These are phyloP conservation scores for Boletellus ananiceps DNA, from an alignment of 768 basidiomycete species.

Conservation along the genomic window DNA sequence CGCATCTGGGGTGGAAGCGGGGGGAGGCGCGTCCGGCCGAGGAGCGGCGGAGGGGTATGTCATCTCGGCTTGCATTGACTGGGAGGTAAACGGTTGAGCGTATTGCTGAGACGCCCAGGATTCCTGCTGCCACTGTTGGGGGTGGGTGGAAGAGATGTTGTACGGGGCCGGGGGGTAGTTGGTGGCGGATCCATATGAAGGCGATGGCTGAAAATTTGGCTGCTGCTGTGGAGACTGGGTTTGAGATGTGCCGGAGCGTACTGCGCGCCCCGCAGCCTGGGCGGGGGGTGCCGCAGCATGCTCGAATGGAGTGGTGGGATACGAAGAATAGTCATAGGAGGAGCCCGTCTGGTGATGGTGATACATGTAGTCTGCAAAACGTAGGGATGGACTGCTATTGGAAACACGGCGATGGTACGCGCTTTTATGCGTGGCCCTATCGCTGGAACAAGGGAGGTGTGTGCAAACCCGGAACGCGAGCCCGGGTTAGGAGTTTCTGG, in stretches of 20 bases:
- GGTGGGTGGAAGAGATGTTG: constrained; percentile 25
- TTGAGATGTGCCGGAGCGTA: constrained; percentile 30
- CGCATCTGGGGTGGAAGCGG: constrained; percentile 29
- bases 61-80: constrained; percentile 32
- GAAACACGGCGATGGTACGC: constrained; percentile 17
- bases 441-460: constrained; percentile 23
- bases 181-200: constrained; percentile 28
- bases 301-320: constrained; percentile 31
- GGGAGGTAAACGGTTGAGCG: constrained; percentile 30
- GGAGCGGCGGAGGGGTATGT: constrained; percentile 32
- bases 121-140: constrained; percentile 41
- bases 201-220: constrained; percentile 21
- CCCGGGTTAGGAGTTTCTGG: constrained; percentile 28
- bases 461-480: constrained; percentile 28
- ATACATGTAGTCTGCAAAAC: constrained; percentile 53
- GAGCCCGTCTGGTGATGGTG: constrained; percentile 41
- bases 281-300: constrained; percentile 21
- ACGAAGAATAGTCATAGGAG: constrained; percentile 50
- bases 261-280: constrained; percentile 29
- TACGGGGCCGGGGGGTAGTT: constrained; percentile 29
- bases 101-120: constrained; percentile 36
- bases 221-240: constrained; percentile 31
- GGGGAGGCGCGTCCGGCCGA: constrained; percentile 29
- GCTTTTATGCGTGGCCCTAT: constrained; percentile 31
- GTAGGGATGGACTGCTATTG: constrained; percentile 38